Base-by-base conservation (phyloP, 1,284 basidiomycete species). In the Coniferiporia weirii region DNA sequence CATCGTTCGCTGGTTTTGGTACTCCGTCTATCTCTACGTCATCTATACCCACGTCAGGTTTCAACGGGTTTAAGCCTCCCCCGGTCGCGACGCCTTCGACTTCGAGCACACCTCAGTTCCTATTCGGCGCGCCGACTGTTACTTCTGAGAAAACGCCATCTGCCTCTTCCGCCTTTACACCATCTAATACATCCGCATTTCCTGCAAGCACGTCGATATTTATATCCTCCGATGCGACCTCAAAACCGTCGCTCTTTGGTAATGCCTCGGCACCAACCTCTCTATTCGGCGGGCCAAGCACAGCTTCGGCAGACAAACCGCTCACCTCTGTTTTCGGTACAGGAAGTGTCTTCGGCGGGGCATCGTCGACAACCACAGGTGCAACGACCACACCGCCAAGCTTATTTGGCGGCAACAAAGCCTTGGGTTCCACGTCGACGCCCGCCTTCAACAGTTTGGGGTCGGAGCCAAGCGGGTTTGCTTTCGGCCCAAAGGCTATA, bases 231-330 rank as follows among this genome's bases (percentile, higher is more conserved):
- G 44, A 19, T 13, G 6, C 45, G n/a, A 9, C 50, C 35, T 22
- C 51, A 15, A 58, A 61, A 43, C 36, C 53, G 10, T 59, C 61
- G 12, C 61, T 54, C 35, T 62, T 62, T 43, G 52, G 57, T 27
- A 40, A n/a, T 32, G 19, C 52, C 34, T 43, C 60, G 9, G 32
- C 40, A 10, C 7, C 56, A 9, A 50, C 52, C 22, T 61, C 54
- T 48, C 54, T 58, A 15, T 63, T 63, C 32, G 52, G 57, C 22
- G 71, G 70, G 51, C 67, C 67, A 10, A 58, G 64, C 13, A 57
- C 47, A 22, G 38, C 22, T 15, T 38, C 40, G 20, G 15, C 55
- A 9, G 36, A 44, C 34, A 61, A 57, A 34, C 50, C 51, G 22
- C 50, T 44, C 20, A 38, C 38, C 19, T 43, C 47, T 12, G 47